Evolutionary conservation across 352 stramenopile genomes (phyloP).

Genomic region (Phytophthora tubulina): DNA sequence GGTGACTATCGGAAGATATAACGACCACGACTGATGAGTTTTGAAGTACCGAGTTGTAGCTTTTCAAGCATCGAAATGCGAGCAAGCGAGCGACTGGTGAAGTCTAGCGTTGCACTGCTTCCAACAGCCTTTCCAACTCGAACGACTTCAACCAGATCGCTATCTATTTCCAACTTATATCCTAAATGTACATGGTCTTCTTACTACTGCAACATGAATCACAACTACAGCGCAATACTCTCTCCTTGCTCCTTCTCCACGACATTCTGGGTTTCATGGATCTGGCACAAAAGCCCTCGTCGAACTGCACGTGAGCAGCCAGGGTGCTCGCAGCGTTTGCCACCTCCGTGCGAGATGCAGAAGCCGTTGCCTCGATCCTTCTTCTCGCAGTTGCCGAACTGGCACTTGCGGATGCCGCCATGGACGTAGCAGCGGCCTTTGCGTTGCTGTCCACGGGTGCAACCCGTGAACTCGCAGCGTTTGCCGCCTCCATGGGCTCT

Average conservation of each 20-base stretch:
- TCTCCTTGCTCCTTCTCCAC: constrained; percentile 17
- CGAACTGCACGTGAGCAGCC: constrained; percentile 65
- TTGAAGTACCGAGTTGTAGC: constrained; percentile 15
- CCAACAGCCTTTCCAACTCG: not conserved
- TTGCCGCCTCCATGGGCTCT: constrained; percentile 84
- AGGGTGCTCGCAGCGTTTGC: constrained; percentile 65
- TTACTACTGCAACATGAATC: constrained; percentile 28
- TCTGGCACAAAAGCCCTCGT: constrained; percentile 65
- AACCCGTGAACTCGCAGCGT: constrained; percentile 80
- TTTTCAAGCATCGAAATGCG: constrained; percentile 4
- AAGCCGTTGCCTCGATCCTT: constrained; percentile 87
- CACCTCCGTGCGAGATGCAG: constrained; percentile 78
- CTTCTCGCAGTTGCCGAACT: constrained; percentile 81
- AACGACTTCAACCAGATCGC: not conserved
- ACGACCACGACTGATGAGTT: constrained; percentile 3
- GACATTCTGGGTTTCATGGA: constrained; percentile 49
- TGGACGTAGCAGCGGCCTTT: constrained; percentile 89
- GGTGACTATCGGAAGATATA: constrained; percentile 15
- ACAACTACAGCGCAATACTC: constrained; percentile 30
- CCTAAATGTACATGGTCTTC: constrained; percentile 33
- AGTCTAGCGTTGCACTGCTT: constrained; percentile 5
- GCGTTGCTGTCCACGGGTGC: constrained; percentile 77
- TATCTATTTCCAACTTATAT: constrained; percentile 23
- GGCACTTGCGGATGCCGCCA: constrained; percentile 85
- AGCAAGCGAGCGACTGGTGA: constrained; percentile 14